Percentiles rank a stretch among this genome's conserved stretches.
Evolutionary conservation across 257 asterid species (phyloP).

Genomic region (Nicotiana benthamiana): DNA sequence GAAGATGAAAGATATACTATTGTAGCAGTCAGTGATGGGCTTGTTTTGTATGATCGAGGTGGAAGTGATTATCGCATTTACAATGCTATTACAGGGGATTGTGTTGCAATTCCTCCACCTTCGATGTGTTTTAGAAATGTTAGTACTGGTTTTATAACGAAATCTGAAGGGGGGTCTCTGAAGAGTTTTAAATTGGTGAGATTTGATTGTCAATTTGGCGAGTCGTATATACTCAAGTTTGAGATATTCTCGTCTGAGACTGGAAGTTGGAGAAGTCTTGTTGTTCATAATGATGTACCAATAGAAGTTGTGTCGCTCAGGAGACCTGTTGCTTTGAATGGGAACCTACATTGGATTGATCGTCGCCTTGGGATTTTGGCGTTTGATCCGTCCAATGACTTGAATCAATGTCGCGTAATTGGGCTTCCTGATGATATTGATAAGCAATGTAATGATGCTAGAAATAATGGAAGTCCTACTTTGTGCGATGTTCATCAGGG

Average conservation of each 20-base stretch:
- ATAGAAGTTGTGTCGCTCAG: background rate
- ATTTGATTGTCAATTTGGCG: background rate
- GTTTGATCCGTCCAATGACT: background rate
- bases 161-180: background rate
- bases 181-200: background rate
- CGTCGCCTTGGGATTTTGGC: slow-evolving; percentile 1
- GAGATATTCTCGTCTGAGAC: slow-evolving; percentile 8
- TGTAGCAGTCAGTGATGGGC: background rate
- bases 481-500: background rate
- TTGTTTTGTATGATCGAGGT: background rate
- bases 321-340: background rate
- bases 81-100: background rate
- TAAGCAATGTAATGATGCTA: background rate
- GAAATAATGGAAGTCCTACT: background rate
- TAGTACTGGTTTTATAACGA: background rate
- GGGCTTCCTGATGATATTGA: slow-evolving; percentile 1
- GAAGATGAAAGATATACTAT: background rate
- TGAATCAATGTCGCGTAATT: background rate
- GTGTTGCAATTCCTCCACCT: background rate
- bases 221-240: background rate
- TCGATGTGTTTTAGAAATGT: background rate
- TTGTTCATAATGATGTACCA: background rate
- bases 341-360: slow-evolving; percentile 9
- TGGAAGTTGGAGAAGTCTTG: background rate
- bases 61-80: background rate